Conservation (phyloP, 257 asterid species). For the Leonotis leonurus region DNA sequence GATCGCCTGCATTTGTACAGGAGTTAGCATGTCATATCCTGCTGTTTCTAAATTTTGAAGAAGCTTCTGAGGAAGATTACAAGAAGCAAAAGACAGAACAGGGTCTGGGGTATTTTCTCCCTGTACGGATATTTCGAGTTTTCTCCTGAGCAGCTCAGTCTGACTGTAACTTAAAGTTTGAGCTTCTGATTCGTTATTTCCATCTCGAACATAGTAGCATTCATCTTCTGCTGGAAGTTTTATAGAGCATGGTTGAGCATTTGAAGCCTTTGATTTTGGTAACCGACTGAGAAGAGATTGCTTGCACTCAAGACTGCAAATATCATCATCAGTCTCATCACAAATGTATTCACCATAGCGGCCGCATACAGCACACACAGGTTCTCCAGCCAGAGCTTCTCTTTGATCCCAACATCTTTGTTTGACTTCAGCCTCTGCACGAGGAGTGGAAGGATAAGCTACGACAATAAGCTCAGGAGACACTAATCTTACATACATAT, state of each 20-base stretch:
- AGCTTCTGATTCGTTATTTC: constrained; percentile 19
- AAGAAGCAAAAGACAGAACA: constrained; percentile 62
- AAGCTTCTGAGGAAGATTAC: constrained; percentile 68
- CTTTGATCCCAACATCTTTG: constrained; percentile 78
- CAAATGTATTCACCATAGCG: constrained; percentile 94
- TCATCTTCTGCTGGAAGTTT: constrained; percentile 60
- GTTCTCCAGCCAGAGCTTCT: constrained; percentile 77
- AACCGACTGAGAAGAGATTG: constrained; percentile 37
- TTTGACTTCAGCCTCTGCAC: constrained; percentile 53
- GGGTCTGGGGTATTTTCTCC: constrained; percentile 56
- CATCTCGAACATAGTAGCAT: constrained; percentile 70
- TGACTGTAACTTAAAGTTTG: constrained; percentile 27
- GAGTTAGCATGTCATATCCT: constrained; percentile 90
- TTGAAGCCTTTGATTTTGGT: constrained; percentile 27
- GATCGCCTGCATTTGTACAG: constrained; percentile 95
- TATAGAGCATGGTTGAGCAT: constrained; percentile 24
- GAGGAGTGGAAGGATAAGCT: constrained; percentile 8
- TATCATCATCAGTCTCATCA: constrained; percentile 79
- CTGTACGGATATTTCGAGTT: constrained; percentile 55
- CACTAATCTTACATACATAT: background rate
- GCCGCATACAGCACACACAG: constrained; percentile 66
- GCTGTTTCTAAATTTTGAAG: constrained; percentile 62
- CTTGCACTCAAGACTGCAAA: constrained; percentile 88
- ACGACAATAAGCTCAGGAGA: background rate
- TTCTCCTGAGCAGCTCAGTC: constrained; percentile 41